Base-by-base conservation (phyloP, 106 monocot species). In the Allium cepa region DNA sequence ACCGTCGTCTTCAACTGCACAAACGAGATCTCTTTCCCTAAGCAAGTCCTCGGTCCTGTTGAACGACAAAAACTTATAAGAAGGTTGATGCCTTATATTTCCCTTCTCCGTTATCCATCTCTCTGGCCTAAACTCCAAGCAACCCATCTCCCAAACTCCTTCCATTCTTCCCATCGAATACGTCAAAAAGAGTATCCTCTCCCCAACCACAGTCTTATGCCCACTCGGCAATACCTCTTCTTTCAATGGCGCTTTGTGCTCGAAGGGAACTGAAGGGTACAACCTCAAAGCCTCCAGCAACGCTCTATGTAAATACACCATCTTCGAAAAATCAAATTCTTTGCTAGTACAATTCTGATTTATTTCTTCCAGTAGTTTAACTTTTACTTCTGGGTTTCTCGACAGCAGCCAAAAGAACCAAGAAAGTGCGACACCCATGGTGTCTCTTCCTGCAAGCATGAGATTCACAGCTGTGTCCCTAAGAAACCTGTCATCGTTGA, bases 31-130 rank as follows among this genome's bases (percentile, higher is more conserved):
- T 79, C 81, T 64, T 86, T 88, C 48, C 88, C 89, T 55, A 89
- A 46, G 57, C 93, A 93, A 47, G 77, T 90, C 77, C 93, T 79
- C n/a, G 89, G 89, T 8, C 93, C 93, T 4, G 80, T 82, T 90
- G 71, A 93, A 93, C 8, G 89, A 61, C 53, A 86, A 10, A 65
- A 93, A 93, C 79, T 90, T 90, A 57, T 86, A 82, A 7, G 83
- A 77, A 1, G 89, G 89, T 78, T 86, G 86, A 47, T 84, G 66
- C 68, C 70, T 56, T 26, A 93, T 2, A 61, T 7, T 79, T n/a
- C 82, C 84, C 1, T 57, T 13, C 26, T 79, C 77, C 0, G 77
- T 53, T 26, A 93, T 81, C 89, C 93, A 93, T 48, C 85, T 56
- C 71, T 83, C 86, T 15, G 89, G 89, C 62, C 51, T 63, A 63